These are phyloP conservation scores for Microstegium vimineum DNA, from an alignment of 176 grass and related monocot genomes.

Conservation along the genomic window DNA sequence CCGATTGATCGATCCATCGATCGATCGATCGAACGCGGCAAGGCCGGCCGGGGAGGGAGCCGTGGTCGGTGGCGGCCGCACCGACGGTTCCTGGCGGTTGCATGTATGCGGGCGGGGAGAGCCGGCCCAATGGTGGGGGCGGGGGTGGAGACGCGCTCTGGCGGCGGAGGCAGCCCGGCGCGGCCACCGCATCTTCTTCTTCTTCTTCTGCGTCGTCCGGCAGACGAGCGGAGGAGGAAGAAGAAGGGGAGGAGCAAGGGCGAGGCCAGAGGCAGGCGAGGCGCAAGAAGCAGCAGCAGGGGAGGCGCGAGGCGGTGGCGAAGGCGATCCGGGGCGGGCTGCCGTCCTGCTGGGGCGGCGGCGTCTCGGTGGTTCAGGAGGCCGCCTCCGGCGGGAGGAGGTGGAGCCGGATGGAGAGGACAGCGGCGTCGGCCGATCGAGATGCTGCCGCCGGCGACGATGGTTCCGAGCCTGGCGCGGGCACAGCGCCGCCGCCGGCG, in stretches of 20 bases:
- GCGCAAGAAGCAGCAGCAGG: constrained; percentile 15
- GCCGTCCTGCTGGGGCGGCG: constrained; percentile 38
- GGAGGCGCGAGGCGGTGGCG: constrained; percentile 18
- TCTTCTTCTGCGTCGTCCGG: constrained; percentile 14
- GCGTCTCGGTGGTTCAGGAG: constrained; percentile 18
- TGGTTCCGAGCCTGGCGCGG: background rate
- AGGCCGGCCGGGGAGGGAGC: background rate
- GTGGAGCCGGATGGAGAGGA: constrained; percentile 7
- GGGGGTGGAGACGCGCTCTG: background rate
- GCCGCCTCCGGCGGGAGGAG: background rate
- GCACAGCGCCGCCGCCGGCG: background rate
- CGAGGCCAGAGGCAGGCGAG: constrained; percentile 8
- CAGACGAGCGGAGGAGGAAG: background rate
- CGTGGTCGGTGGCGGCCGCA: background rate
- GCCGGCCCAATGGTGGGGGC: constrained; percentile 25
- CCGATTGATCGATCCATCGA: background rate
- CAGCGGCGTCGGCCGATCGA: background rate
- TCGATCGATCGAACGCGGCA: background rate
- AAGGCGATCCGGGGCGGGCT: constrained; percentile 32
- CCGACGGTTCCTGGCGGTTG: constrained; percentile 28
- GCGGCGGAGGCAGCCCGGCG: background rate
- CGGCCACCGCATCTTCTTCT: background rate
- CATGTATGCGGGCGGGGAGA: constrained; percentile 42
- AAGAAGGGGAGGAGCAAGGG: background rate
- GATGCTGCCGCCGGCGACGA: background rate